These are phyloP conservation scores for Sicyos edulis DNA, from an alignment of 306 rosid species.

Conservation along the genomic window DNA sequence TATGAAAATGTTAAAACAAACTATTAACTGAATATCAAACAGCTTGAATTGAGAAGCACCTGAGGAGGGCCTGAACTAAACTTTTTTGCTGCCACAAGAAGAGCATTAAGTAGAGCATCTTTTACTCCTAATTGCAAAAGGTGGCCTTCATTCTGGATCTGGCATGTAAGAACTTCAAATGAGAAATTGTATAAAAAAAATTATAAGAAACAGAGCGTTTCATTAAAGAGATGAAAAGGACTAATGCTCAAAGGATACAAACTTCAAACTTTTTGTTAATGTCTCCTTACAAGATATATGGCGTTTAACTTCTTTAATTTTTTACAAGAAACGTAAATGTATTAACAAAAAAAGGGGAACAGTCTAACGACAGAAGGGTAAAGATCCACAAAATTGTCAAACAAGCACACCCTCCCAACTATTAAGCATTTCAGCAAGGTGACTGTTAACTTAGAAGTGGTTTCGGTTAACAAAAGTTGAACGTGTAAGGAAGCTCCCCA, in stretches of 20 bases:
- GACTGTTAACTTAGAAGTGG: too few species aligned
- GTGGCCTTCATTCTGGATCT: constrained; percentile 83
- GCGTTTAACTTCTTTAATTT: too few species aligned
- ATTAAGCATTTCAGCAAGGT: too few species aligned
- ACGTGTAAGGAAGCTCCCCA: too few species aligned
- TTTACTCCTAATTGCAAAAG: constrained; percentile 58
- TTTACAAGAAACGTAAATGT: too few species aligned
- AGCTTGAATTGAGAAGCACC: constrained; percentile 37
- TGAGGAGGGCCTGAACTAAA: constrained; percentile 85
- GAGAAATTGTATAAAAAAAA: not conserved
- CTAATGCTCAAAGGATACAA: not conserved
- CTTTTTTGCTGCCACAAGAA: constrained; percentile 73
- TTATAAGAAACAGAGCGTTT: not conserved
- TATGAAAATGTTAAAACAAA: not conserved
- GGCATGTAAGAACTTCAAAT: constrained; percentile 25
- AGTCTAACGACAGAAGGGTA: too few species aligned
- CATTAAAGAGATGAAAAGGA: not conserved
- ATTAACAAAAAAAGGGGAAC: too few species aligned
- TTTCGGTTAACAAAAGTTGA: too few species aligned
- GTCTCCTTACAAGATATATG: too few species aligned
- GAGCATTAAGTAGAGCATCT: constrained; percentile 87
- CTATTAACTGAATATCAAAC: constrained; percentile 10
- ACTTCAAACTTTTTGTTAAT: too few species aligned
- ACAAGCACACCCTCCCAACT: too few species aligned
- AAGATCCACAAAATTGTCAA: too few species aligned